phyloP scores from a whole-genome alignment of 2,329 filamentous ascomycete species.

The Hirsutella thompsonii region DNA sequence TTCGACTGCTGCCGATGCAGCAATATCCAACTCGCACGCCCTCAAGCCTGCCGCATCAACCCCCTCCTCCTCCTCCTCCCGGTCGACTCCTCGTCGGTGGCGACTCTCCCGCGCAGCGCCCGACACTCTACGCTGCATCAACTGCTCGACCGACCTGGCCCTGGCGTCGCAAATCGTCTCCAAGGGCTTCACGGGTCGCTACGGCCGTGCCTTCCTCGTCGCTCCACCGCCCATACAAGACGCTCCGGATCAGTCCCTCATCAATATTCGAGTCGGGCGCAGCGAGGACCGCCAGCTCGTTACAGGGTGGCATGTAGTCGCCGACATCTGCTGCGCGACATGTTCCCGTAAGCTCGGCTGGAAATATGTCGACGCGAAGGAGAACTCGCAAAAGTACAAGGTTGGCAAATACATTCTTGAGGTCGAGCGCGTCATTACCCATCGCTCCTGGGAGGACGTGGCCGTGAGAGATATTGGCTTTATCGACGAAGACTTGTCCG shows the following conservation, averaged over 20 bases:
- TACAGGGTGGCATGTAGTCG: constrained; percentile 51
- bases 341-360: constrained; percentile 49
- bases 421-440: constrained; percentile 40
- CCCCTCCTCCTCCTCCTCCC: constrained; percentile 5
- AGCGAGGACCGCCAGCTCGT: constrained; percentile 44
- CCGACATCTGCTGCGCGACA: constrained; percentile 45
- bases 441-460: constrained; percentile 36
- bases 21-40: constrained; percentile 17
- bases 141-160: constrained; percentile 48
- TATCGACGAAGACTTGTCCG: constrained; percentile 5
- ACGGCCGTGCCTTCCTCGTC: constrained; percentile 52
- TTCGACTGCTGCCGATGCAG: constrained; percentile 18
- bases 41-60: constrained; percentile 14
- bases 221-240: constrained; percentile 19
- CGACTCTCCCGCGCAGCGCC: constrained; percentile 31
- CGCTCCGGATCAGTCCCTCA: constrained; percentile 17
- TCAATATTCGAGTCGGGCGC: constrained; percentile 43
- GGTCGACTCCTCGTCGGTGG: neutral
- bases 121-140: constrained; percentile 44
- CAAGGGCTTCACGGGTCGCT: constrained; percentile 53
- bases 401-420: constrained; percentile 57
- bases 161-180: constrained; percentile 48
- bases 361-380: constrained; percentile 54
- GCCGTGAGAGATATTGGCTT: constrained; percentile 4
- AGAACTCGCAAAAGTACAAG: constrained; percentile 50